phyloP scores from a whole-genome alignment of 495 filamentous ascomycete species.

The Aspergillus mulundensis region DNA sequence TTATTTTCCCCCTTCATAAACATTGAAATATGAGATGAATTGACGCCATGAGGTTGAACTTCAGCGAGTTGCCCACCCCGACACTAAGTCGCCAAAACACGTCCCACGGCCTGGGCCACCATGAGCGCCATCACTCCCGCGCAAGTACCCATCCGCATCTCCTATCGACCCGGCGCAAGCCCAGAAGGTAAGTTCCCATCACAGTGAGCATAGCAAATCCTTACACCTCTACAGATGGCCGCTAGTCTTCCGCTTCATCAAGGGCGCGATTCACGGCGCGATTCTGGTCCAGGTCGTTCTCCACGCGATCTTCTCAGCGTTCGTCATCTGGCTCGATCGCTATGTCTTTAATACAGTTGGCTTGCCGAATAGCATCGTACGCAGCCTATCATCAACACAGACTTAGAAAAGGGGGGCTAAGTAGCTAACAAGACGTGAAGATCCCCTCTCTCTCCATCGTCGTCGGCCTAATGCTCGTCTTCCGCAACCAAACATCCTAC shows the following conservation, averaged over 20 bases:
- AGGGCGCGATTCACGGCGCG: constrained; percentile 66
- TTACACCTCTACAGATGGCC: constrained; percentile 52
- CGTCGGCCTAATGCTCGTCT: constrained; percentile 77
- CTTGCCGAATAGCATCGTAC: constrained; percentile 61
- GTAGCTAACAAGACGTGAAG: constrained; percentile 23
- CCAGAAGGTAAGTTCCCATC: constrained; percentile 39
- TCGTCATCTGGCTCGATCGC: constrained; percentile 60
- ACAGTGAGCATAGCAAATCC: not conserved
- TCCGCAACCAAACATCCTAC: constrained; percentile 69
- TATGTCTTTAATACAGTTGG: constrained; percentile 52
- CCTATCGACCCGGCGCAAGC: constrained; percentile 52
- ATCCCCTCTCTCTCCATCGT: constrained; percentile 77
- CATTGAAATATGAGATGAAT: not conserved
- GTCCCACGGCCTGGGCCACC: constrained; percentile 15
- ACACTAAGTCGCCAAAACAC: constrained; percentile 36
- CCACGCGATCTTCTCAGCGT: constrained; percentile 60
- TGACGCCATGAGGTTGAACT: constrained; percentile 30
- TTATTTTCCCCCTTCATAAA: not conserved
- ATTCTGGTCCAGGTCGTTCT: constrained; percentile 61
- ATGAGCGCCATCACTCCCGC: constrained; percentile 29
- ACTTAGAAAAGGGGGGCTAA: not conserved
- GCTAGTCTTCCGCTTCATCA: constrained; percentile 68
- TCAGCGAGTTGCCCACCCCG: constrained; percentile 38
- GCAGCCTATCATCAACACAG: constrained; percentile 1
- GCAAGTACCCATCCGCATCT: constrained; percentile 37